Conservation (phyloP, 169 alveolate species). For the Blepharisma undulans region DNA sequence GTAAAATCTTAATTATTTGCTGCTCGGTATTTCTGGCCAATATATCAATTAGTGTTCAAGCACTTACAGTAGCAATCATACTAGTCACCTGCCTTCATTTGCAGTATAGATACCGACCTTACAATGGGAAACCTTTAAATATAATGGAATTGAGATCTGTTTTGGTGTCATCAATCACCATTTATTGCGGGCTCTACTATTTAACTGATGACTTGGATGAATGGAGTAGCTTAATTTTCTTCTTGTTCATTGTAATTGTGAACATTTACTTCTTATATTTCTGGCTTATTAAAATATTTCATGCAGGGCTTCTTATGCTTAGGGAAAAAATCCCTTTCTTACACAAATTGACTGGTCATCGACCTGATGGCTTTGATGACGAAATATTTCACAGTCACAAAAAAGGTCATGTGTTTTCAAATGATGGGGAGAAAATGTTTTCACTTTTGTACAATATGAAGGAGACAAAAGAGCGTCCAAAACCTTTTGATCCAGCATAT, state of each 20-base stretch:
- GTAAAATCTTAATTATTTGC: constrained; percentile 49
- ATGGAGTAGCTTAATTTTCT: neutral
- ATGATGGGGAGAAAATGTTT: neutral
- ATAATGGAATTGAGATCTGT: neutral
- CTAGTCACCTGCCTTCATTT: neutral
- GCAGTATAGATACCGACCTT: constrained; percentile 3
- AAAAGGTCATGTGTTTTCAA: neutral
- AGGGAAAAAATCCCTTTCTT: neutral
- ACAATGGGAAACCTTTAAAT: neutral
- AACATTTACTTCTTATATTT: neutral
- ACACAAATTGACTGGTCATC: neutral
- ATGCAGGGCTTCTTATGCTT: neutral
- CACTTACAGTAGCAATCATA: constrained; percentile 41
- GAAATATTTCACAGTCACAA: neutral
- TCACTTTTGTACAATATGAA: neutral
- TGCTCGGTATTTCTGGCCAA: constrained; percentile 47
- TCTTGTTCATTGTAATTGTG: neutral
- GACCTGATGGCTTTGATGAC: neutral
- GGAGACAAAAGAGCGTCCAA: neutral
- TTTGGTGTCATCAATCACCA: neutral
- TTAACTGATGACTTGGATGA: neutral
- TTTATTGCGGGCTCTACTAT: constrained; percentile 21
- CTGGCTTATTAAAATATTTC: neutral
- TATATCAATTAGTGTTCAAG: constrained; percentile 47
- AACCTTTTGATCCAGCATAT: neutral